Conservation (phyloP, 1,284 basidiomycete species). For the Athelia sp. region DNA sequence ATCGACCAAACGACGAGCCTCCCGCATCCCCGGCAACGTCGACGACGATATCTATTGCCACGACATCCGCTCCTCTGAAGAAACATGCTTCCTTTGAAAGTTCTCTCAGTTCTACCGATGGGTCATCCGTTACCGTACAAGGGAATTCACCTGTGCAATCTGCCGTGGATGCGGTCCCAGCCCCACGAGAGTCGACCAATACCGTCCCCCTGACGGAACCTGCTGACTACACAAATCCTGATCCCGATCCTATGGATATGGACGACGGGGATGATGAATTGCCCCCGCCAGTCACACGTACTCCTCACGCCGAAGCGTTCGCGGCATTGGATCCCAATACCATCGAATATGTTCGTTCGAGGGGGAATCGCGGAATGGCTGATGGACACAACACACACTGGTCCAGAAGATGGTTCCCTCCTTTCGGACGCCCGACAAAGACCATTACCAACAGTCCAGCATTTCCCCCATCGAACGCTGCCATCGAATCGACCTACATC, state of each 20-base stretch:
- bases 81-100: neutral
- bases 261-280: slow-evolving; percentile 28
- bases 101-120: neutral
- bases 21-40: neutral
- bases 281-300: slow-evolving; percentile 36
- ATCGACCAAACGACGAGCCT: neutral
- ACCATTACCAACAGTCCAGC: neutral
- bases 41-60: neutral
- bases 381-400: slow-evolving; percentile 3
- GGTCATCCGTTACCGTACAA: neutral
- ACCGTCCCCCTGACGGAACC: too few relatives aligned
- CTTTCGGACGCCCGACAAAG: neutral
- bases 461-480: slow-evolving; percentile 10
- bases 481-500: slow-evolving; percentile 22
- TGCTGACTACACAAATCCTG: too few relatives aligned
- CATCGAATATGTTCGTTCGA: slow-evolving; percentile 43
- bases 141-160: neutral
- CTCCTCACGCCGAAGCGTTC: slow-evolving; percentile 71
- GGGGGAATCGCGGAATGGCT: slow-evolving; percentile 14
- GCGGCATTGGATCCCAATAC: slow-evolving; percentile 59
- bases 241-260: too few relatives aligned
- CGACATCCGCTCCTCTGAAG: neutral
- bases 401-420: slow-evolving; percentile 7
- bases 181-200: too few relatives aligned
- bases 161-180: too few relatives aligned